Conservation (phyloP, 371 early-diverging fungal genomes). For the Batrachochytrium dendrobatidis region DNA sequence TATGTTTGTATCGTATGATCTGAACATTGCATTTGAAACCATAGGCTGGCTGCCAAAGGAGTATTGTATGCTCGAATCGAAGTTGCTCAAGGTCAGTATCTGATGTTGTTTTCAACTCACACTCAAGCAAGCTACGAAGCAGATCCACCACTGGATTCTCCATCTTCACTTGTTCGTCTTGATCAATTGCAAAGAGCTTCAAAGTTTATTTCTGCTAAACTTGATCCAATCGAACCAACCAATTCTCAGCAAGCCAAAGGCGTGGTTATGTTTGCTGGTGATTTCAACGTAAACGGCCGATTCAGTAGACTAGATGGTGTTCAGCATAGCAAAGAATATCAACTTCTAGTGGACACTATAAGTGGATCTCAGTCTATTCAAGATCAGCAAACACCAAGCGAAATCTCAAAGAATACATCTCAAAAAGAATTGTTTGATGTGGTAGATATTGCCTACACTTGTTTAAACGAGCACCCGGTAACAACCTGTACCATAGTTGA, state of each 20-base stretch:
- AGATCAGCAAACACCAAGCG: no score
- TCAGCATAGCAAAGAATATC: slow-evolving; percentile 50
- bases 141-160: background rate
- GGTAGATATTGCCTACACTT: slow-evolving; percentile 48
- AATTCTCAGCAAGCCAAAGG: no score
- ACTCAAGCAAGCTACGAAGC: slow-evolving; percentile 44
- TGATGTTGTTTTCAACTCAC: slow-evolving; percentile 76
- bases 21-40: background rate
- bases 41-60: slow-evolving; percentile 65
- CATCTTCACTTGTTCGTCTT: slow-evolving; percentile 32
- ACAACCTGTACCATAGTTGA: slow-evolving; percentile 60
- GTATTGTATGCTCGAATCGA: slow-evolving; percentile 65
- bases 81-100: slow-evolving; percentile 28
- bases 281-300: slow-evolving; percentile 55
- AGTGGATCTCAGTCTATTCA: no score
- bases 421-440: no score
- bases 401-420: no score
- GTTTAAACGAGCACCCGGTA: slow-evolving; percentile 63
- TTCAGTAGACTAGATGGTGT: slow-evolving; percentile 17
- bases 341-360: slow-evolving; percentile 57
- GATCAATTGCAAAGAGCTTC: slow-evolving; percentile 35
- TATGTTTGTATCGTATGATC: background rate
- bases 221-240: no score
- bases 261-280: background rate
- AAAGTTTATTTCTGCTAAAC: background rate